Base-by-base conservation (phyloP, 1,284 basidiomycete genomes). In the Rhodotorula mucilaginosa region DNA sequence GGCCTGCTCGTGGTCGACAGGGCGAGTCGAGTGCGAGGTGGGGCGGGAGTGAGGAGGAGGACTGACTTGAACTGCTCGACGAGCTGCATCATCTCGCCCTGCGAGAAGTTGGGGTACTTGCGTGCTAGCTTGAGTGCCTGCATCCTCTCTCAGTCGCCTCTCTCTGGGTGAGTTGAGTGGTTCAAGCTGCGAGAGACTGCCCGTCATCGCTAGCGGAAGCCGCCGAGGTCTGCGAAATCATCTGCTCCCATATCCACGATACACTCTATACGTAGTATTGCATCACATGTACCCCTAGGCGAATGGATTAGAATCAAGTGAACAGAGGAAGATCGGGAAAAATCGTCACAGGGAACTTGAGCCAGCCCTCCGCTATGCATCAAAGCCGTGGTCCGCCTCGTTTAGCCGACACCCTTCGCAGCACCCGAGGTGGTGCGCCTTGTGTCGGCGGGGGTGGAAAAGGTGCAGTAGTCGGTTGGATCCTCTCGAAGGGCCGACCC, bases 61-160 rank as follows among this genome's bases (percentile, higher is more conserved):
- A 58, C 93, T 78, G 79, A 96, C 95, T 94, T 93, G 89, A 96
- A 97, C 74, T 88, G 87, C 81, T 89, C 93, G 83, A 95, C 89
- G 80, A 97, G 87, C 80, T 92, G 89, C 79, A 94, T 90, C 87
- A 97, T 92, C 83, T 94, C 93, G 84, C 95, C 92, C 80, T 89
- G 88, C 61, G 90, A 85, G 79, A 98, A 89, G 79, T 96, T 90
- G 46, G 95, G 93, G 80, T 91, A 97, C 82, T 97, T 97, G 84
- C 90, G 92, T 81, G 93, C 90, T 39, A 98, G 85, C 83, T 90
- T 88, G 75, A 95, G 84, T 63, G 91, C 90, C 82, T 94, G 89
- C 92, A 95, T 92, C 21, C 2, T 69, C n/a, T 21, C 6, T 10
- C 1, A 51, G 49, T 51, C 49, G 39, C 39, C 39, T 44, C 39